Evolutionary conservation across 2,329 filamentous ascomycete species (phyloP).

Genomic region (Xylaria sp.): DNA sequence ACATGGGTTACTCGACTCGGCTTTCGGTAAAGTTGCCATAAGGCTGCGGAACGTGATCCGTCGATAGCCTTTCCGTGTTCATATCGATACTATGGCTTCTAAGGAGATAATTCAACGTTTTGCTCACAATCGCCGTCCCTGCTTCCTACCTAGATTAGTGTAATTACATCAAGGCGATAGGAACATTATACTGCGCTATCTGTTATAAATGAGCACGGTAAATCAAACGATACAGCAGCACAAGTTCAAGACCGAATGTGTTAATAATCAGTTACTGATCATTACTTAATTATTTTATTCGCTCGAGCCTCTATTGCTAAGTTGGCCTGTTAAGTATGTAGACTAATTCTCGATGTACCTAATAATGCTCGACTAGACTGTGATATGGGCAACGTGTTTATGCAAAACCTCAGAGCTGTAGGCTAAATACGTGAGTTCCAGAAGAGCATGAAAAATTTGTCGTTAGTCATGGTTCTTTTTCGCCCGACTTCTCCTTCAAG

Average conservation of each 20-base stretch:
- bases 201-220: not conserved
- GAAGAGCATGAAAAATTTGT: not conserved
- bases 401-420: not conserved
- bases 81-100: not conserved
- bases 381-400: not conserved
- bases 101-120: not conserved
- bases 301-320: not conserved
- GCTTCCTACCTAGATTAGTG: not conserved
- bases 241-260: not conserved
- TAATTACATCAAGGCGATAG: not conserved
- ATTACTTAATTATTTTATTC: slow-evolving; percentile 16
- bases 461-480: not conserved
- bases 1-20: not conserved
- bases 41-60: not conserved
- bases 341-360: slow-evolving; percentile 1
- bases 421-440: not conserved
- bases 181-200: not conserved
- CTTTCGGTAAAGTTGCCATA: not conserved
- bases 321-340: not conserved
- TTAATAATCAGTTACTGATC: not conserved
- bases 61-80: not conserved
- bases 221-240: not conserved
- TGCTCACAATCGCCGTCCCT: not conserved
- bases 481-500: not conserved
- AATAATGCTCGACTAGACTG: slow-evolving; percentile 5